These are phyloP conservation scores for Phytophthora citricola DNA, from an alignment of 352 stramenopile species.

Conservation along the genomic window DNA sequence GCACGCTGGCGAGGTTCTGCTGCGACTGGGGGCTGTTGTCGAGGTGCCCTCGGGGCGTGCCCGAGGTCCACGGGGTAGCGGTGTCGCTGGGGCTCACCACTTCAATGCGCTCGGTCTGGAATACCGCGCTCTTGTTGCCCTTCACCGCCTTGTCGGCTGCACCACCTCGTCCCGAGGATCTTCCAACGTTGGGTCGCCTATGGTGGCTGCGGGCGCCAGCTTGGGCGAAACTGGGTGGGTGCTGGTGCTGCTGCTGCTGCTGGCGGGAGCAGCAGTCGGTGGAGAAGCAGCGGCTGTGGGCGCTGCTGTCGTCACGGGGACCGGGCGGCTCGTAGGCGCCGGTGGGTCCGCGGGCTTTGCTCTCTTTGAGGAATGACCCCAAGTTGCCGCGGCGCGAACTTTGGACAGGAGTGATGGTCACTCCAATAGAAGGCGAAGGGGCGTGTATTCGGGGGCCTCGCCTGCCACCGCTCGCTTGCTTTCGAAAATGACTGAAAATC, in stretches of 20 bases:
- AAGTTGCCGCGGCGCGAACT: constrained; percentile 37
- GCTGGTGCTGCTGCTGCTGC: constrained; percentile 11
- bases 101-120: constrained; percentile 56
- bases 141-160: constrained; percentile 35
- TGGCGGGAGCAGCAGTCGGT: neutral
- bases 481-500: constrained; percentile 63
- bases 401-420: constrained; percentile 51
- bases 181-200: constrained; percentile 51
- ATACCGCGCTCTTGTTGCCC: constrained; percentile 39
- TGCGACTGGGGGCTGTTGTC: constrained; percentile 21
- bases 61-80: constrained; percentile 49
- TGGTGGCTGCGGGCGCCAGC: constrained; percentile 42
- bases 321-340: constrained; percentile 1
- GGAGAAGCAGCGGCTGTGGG: constrained; percentile 5
- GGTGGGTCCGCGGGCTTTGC: constrained; percentile 34
- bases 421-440: constrained; percentile 38
- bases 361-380: constrained; percentile 66
- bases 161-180: constrained; percentile 46
- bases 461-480: constrained; percentile 56
- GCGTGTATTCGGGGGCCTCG: constrained; percentile 48
- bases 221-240: constrained; percentile 18
- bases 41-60: constrained; percentile 42
- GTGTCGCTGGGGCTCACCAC: constrained; percentile 59
- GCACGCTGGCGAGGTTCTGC: constrained; percentile 41
- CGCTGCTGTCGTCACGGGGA: constrained; percentile 4